These are phyloP conservation scores for Echinochloa phyllopogon DNA, from an alignment of 176 grass and related monocot genomes.

Conservation along the genomic window DNA sequence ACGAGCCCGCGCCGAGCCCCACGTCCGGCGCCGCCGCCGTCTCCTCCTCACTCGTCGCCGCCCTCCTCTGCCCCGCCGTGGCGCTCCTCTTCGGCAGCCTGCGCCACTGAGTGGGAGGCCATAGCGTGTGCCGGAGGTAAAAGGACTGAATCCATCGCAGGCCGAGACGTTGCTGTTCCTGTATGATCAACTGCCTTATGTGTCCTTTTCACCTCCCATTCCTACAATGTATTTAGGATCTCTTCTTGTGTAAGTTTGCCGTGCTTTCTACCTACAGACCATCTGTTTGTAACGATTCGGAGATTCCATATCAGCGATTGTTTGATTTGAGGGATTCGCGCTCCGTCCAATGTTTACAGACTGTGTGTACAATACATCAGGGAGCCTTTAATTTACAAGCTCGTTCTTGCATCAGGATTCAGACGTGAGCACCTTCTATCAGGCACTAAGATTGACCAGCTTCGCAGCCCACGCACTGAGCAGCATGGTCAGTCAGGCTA, in stretches of 20 bases:
- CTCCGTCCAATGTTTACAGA: no score
- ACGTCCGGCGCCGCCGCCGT: slow-evolving; percentile 48
- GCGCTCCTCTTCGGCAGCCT: slow-evolving; percentile 60
- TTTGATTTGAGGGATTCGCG: no score
- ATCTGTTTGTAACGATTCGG: slow-evolving; percentile 33
- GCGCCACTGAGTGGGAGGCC: slow-evolving; percentile 45
- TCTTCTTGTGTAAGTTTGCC: background rate
- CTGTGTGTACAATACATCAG: background rate
- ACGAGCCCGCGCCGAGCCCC: slow-evolving; percentile 75
- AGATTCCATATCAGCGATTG: slow-evolving; percentile 9
- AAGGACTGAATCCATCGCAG: no score
- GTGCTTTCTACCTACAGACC: background rate
- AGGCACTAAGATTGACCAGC: background rate
- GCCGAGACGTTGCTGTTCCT: background rate
- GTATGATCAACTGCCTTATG: background rate
- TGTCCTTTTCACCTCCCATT: slow-evolving; percentile 9
- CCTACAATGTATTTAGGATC: background rate
- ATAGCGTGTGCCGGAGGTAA: background rate
- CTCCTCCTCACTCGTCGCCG: slow-evolving; percentile 48
- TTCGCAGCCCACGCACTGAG: background rate
- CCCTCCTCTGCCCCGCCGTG: slow-evolving; percentile 66
- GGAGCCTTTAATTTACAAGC: background rate
- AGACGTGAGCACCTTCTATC: background rate
- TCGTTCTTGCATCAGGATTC: background rate
- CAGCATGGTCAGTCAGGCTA: background rate